Conservation (phyloP, 2,329 filamentous ascomycete species). For the Talaromyces amestolkiae region DNA sequence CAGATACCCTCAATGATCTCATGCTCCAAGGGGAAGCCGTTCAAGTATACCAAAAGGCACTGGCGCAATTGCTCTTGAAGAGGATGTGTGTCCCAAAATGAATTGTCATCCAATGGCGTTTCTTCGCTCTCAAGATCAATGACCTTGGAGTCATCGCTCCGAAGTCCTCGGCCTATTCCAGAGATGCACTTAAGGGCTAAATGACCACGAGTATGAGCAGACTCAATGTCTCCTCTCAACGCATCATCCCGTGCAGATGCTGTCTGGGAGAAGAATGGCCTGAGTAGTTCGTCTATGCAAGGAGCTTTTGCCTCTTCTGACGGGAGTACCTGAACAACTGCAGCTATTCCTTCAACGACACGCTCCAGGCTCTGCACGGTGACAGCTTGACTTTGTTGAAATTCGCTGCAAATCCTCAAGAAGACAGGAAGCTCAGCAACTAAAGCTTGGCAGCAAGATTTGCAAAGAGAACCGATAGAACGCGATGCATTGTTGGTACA, state of each 20-base stretch:
- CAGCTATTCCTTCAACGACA: conserved; percentile 46
- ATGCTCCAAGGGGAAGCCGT: conserved; percentile 40
- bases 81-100: conserved; percentile 39
- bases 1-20: conserved; percentile 47
- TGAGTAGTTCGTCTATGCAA: conserved; percentile 38
- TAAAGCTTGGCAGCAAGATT: conserved; percentile 43
- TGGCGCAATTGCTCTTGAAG: conserved; percentile 40
- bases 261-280: conserved; percentile 38
- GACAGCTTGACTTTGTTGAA: conserved; percentile 38
- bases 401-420: conserved; percentile 41
- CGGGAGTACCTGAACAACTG: conserved; percentile 43
- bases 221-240: conserved; percentile 31
- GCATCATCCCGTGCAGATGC: conserved; percentile 34
- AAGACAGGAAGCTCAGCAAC: conserved; percentile 44
- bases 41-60: conserved; percentile 41
- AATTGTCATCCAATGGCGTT: conserved; percentile 30
- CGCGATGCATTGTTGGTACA: conserved; percentile 44
- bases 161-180: conserved; percentile 42
- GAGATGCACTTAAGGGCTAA: conserved; percentile 41
- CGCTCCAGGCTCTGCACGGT: conserved; percentile 40
- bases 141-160: conserved; percentile 36
- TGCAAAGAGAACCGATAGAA: conserved; percentile 45
- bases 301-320: conserved; percentile 41
- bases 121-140: conserved; percentile 34
- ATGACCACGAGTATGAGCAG: conserved; percentile 34